Evolutionary conservation across 2,329 filamentous ascomycete species (phyloP).

Genomic region (Ophiostoma sp.): DNA sequence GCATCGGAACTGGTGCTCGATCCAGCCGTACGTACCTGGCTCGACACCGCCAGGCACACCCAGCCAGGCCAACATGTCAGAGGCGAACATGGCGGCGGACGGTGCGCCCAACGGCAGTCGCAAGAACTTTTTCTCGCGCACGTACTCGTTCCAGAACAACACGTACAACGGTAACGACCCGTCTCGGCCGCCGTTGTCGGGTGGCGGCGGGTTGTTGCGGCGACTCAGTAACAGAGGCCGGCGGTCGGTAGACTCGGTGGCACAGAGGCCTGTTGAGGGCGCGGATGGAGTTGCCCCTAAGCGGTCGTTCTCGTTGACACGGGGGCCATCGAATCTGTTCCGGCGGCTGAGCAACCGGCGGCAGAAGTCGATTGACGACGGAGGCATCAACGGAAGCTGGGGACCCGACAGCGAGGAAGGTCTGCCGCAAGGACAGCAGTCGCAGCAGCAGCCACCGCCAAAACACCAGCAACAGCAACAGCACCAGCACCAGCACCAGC

Average conservation of each 20-base stretch:
- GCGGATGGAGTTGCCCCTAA: neutral
- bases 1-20: conserved; percentile 92
- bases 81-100: conserved; percentile 30
- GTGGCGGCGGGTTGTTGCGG: conserved; percentile 40
- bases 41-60: conserved; percentile 68
- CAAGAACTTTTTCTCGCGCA: conserved; percentile 42
- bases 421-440: conserved; percentile 3
- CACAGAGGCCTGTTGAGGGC: conserved; percentile 30
- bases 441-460: neutral
- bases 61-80: conserved; percentile 37
- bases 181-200: conserved; percentile 47
- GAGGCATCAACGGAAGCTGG: conserved; percentile 53
- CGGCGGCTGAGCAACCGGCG: conserved; percentile 39
- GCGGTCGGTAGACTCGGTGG: conserved; percentile 36
- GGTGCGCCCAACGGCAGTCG: conserved; percentile 35
- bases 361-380: conserved; percentile 42
- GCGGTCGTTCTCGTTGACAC: conserved; percentile 49
- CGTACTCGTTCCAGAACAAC: conserved; percentile 33
- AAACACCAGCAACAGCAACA: conserved; percentile 19
- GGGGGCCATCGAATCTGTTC: conserved; percentile 37
- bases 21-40: conserved; percentile 76
- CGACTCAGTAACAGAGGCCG: conserved; percentile 36
- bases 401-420: conserved; percentile 41
- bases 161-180: conserved; percentile 36
- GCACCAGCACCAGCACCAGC: neutral